Percentiles rank a stretch among this genome's conserved stretches.
Evolutionary conservation across 2,329 filamentous ascomycete species (phyloP).

Genomic region (Trichoderma semiorbis): DNA sequence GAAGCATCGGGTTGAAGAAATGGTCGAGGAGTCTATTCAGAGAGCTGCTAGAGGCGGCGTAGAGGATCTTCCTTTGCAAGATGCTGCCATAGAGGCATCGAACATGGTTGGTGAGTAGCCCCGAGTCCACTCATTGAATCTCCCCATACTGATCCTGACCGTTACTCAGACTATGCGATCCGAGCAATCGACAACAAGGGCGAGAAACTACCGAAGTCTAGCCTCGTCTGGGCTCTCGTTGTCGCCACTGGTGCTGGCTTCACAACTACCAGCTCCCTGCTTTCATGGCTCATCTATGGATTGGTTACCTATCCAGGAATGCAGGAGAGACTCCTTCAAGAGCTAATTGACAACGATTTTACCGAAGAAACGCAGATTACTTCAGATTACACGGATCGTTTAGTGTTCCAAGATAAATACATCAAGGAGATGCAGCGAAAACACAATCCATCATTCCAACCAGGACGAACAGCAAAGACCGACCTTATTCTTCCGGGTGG

Average conservation of each 20-base stretch:
- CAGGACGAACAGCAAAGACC: constrained; percentile 52
- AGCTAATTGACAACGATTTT: constrained; percentile 50
- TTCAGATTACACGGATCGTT: constrained; percentile 44
- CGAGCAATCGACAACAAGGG: constrained; percentile 54
- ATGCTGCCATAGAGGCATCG: constrained; percentile 48
- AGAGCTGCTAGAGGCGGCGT: constrained; percentile 35
- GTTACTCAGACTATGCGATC: constrained; percentile 45
- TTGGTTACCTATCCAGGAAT: constrained; percentile 51
- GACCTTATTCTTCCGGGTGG: constrained; percentile 59
- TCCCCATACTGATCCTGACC: neutral
- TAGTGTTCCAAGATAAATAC: constrained; percentile 54
- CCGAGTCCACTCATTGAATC: rapidly evolving
- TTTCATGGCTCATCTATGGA: constrained; percentile 57
- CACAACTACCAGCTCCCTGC: constrained; percentile 55
- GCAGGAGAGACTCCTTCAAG: constrained; percentile 56
- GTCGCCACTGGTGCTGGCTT: constrained; percentile 57
- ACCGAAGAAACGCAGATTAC: constrained; percentile 43
- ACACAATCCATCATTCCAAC: constrained; percentile 61
- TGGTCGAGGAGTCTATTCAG: constrained; percentile 39
- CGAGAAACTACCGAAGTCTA: constrained; percentile 44
- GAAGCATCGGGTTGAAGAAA: constrained; percentile 31
- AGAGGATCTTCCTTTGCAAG: constrained; percentile 41
- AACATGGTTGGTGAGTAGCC: constrained; percentile 29
- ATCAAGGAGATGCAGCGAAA: constrained; percentile 59
- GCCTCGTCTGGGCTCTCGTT: constrained; percentile 37